These are phyloP conservation scores for Tremella mesenterica DNA, from an alignment of 768 basidiomycete genomes.

Conservation along the genomic window DNA sequence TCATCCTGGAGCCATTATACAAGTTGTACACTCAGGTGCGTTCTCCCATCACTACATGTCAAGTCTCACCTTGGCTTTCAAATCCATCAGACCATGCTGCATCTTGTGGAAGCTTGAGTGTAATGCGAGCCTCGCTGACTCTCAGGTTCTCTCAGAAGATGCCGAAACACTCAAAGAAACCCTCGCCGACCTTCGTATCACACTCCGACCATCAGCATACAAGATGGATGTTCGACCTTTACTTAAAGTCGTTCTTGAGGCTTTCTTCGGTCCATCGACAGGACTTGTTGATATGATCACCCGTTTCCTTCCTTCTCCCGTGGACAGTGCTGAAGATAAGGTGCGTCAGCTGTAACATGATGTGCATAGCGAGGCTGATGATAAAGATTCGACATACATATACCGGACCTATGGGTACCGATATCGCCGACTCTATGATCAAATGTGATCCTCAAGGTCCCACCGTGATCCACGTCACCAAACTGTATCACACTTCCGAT, in stretches of 20 bases:
- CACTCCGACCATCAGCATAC: conserved; percentile 83
- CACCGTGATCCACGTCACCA: conserved; percentile 84
- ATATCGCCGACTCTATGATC: conserved; percentile 69
- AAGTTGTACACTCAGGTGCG: conserved; percentile 73
- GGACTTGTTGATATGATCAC: conserved; percentile 89
- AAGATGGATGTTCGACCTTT: conserved; percentile 98
- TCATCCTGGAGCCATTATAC: conserved; percentile 91
- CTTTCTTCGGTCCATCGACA: conserved; percentile 85
- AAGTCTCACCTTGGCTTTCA: too few relatives aligned
- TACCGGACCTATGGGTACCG: conserved; percentile 75
- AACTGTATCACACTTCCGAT: conserved; percentile 92
- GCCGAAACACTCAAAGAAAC: conserved; percentile 78
- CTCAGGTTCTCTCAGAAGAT: conserved; percentile 82
- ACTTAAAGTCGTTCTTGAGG: conserved; percentile 82
- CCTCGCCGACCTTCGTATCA: conserved; percentile 65
- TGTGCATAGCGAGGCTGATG: neutral
- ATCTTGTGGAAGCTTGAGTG: too few relatives aligned
- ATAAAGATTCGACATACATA: conserved; percentile 71
- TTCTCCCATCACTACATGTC: neutral
- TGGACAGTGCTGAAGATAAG: conserved; percentile 44
- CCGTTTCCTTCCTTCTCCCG: conserved; percentile 70
- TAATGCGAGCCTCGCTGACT: neutral
- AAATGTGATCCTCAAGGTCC: conserved; percentile 75
- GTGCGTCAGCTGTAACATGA: conserved; percentile 17
- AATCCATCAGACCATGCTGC: too few relatives aligned